Conservation (phyloP, 106 monocot species). For the Posidonia australis region DNA sequence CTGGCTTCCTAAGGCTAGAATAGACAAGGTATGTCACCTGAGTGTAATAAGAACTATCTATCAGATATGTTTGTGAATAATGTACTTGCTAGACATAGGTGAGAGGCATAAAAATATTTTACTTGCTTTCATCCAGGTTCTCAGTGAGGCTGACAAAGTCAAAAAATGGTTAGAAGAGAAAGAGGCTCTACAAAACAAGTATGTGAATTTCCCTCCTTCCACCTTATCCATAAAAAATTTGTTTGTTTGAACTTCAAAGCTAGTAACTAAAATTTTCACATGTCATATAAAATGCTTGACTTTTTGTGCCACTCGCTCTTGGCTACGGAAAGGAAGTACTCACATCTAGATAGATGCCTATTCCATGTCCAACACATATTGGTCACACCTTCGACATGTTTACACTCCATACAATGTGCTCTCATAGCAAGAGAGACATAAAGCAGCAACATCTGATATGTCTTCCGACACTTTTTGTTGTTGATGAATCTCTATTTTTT, state of each 20-base stretch:
- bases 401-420: no score
- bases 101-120: neutral
- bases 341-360: no score
- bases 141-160: slow-evolving; percentile 55
- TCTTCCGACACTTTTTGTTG: no score
- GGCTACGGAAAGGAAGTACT: no score
- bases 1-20: slow-evolving; percentile 78
- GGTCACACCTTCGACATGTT: no score
- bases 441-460: no score
- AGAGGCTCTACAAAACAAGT: slow-evolving; percentile 67
- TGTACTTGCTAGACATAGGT: neutral
- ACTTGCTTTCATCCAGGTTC: slow-evolving; percentile 34
- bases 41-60: neutral
- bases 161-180: slow-evolving; percentile 80
- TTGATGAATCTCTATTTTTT: no score
- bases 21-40: slow-evolving; percentile 56
- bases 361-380: no score
- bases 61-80: neutral
- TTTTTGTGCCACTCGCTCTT: no score
- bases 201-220: slow-evolving; percentile 8
- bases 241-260: neutral
- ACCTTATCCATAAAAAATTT: neutral
- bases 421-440: no score
- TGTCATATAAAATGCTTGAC: neutral
- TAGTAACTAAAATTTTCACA: neutral